Evolutionary conservation across 1,284 basidiomycete species (phyloP), one percentile per base, ranked within the genome.

Genomic region (Hypsizygus ulmarius): DNA sequence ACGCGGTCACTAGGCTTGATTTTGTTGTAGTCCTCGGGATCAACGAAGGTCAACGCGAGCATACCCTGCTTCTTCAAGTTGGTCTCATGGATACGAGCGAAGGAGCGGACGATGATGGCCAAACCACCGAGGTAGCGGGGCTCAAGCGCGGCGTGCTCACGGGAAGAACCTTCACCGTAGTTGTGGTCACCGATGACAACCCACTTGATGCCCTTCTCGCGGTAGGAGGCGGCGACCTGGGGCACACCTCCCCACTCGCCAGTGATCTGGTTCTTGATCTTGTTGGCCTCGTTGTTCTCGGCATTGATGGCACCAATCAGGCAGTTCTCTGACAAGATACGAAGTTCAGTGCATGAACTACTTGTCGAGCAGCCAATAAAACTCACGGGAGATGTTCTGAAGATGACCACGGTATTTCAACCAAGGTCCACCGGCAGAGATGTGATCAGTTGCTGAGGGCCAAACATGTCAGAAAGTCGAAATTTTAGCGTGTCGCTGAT

Each of bases 331-430:
- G 63, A 39, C 6, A 29, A 4, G 3, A 38, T 43, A n/a, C 50
- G 39, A 55, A 7, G 33, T 16, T 39, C 11, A 48, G 39, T 3
- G 5, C 4, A 16, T 14, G 34, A 7, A 32, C 18, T 35, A 4
- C 1, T 28, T 11, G 25, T 5, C 30, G 25, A 16, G 30, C 37
- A 35, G 33, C 11, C 2, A 5, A 21, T 14, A n/a, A 43, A 45
- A 74, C 79, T 52, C 56, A 86, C 85, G 91, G 30, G 93, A 97
- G 69, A 98, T 99, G 82, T 99, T 98, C 72, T 97, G 83, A 63
- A 99, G 85, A 73, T 98, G 96, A 58, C 96, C 96, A 78, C 96
- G 92, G 82, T 95, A 98, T 77, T 97, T 97, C 74, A 98, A 82
- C 96, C 96, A 99, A 38, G 96, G 96, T 51, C 96, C 96, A 78